Percentiles rank a stretch among this genome's conserved stretches.
phyloP scores from a whole-genome alignment of 1,139 yeast species.

The Yamadazyma buinensis region DNA sequence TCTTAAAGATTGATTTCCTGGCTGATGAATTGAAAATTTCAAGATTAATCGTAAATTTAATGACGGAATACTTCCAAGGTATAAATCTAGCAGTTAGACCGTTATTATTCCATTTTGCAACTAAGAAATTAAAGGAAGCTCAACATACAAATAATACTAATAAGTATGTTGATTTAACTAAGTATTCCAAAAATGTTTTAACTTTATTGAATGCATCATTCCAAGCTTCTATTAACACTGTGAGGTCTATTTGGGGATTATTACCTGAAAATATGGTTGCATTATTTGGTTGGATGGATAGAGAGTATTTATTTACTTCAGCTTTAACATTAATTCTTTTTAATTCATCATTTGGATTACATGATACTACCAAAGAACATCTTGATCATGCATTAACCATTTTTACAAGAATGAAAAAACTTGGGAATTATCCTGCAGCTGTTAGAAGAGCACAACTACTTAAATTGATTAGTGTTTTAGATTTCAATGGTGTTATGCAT shows the following conservation, averaged over 20 bases:
- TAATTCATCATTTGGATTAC: constrained; percentile 80
- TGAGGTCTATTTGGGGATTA: constrained; percentile 69
- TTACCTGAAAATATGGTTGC: constrained; percentile 78
- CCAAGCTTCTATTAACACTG: constrained; percentile 79
- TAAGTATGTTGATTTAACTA: constrained; percentile 62
- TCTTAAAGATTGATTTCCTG: constrained; percentile 62
- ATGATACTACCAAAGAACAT: constrained; percentile 69
- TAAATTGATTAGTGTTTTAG: constrained; percentile 60
- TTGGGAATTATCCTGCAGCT: constrained; percentile 79
- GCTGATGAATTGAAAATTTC: constrained; percentile 54
- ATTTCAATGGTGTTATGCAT: constrained; percentile 63
- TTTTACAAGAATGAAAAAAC: constrained; percentile 68
- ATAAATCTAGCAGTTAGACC: constrained; percentile 82
- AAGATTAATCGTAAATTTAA: constrained; percentile 68
- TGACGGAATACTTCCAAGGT: constrained; percentile 86
- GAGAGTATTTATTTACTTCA: constrained; percentile 79
- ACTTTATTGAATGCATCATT: constrained; percentile 74
- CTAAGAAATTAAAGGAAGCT: constrained; percentile 57
- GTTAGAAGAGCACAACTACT: constrained; percentile 68
- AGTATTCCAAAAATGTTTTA: constrained; percentile 64
- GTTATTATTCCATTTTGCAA: constrained; percentile 72
- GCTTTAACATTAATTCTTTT: constrained; percentile 74
- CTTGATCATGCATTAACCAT: constrained; percentile 69
- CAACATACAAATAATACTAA: constrained; percentile 40
- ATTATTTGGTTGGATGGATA: constrained; percentile 82